Base-by-base conservation (phyloP, 129 eudicot genomes). In the Escallonia rubra region DNA sequence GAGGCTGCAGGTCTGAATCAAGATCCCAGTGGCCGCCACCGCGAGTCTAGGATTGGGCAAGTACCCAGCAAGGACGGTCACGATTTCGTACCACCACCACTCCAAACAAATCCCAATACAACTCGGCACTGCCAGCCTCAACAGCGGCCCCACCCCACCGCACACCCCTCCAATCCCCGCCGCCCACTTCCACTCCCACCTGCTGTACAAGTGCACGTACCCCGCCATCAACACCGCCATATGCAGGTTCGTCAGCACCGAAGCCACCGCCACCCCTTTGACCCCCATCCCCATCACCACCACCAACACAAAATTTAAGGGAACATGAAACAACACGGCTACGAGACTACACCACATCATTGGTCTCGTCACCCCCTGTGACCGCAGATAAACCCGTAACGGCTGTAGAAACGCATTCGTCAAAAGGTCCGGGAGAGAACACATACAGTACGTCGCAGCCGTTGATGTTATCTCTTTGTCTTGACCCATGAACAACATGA, bases 11-110 rank as follows among this genome's bases (percentile, higher is more conserved):
- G 97, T 89, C 76, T 94, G 96, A 15, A 94, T 89, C 65, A 94
- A 49, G 3, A 94, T 74, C 70, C 97, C 99, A 13, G 96, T 94
- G 13, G 96, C 99, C 0, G 89, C 99, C 63, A 94, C 97, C 0
- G 96, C 85, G 14, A 84, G 74, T 60, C 81, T 83, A 3, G 99
- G 97, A 78, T 86, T 72, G 0, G 82, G 79, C 82, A 94, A 72
- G 54, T 89, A 87, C 11, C 99, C 99, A 1, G 97, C 86, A 63
- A 89, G 78, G 41, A 94, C 93, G 23, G 93, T 90, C 81, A 94
- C 93, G 49, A 94, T 94, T 74, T 94, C 99, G 56, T 94, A 94
- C 96, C 99, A 94, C 99, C 99, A 94, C 99, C 99, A 94, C 72
- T 94, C 99, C 66, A 94, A 62, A 68, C 99, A 94, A 43, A 90